These are phyloP conservation scores for Suillus clintonianus DNA, from an alignment of 768 basidiomycete genomes.

Conservation along the genomic window DNA sequence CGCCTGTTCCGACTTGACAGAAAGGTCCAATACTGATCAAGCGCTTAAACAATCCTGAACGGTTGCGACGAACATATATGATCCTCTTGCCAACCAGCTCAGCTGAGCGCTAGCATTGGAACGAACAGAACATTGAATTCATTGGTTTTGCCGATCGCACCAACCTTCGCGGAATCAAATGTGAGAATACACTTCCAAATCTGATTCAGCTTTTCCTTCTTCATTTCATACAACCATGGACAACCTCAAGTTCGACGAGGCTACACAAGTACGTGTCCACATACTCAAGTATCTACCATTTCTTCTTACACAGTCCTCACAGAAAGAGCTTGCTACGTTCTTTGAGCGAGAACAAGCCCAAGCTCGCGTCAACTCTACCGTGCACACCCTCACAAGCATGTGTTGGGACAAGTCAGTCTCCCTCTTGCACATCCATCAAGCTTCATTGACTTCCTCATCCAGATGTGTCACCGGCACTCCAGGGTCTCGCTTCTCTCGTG, in stretches of 20 bases:
- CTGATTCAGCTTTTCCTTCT: slow-evolving; percentile 23
- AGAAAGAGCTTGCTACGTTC: slow-evolving; percentile 85
- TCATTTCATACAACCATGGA: slow-evolving; percentile 39
- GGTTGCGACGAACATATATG: not conserved
- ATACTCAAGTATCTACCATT: slow-evolving; percentile 1
- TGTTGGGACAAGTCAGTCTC: slow-evolving; percentile 89
- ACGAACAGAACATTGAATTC: not conserved
- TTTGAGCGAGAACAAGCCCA: slow-evolving; percentile 83
- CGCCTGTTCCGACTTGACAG: not conserved
- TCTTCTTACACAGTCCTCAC: slow-evolving; percentile 11
- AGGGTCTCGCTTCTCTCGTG: slow-evolving; percentile 73
- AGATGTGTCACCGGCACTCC: slow-evolving; percentile 85
- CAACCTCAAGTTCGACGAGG: slow-evolving; percentile 65
- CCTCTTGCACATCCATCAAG: not conserved
- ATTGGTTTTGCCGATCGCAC: not conserved
- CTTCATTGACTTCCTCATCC: slow-evolving; percentile 7
- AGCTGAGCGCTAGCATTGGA: not conserved
- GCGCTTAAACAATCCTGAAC: not conserved
- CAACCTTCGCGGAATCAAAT: slow-evolving; percentile 15
- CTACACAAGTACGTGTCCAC: slow-evolving; percentile 58
- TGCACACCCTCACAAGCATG: slow-evolving; percentile 78
- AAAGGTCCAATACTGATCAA: not conserved
- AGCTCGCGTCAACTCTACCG: slow-evolving; percentile 63
- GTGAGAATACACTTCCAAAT: not conserved
- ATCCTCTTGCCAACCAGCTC: not conserved